Percentiles rank a stretch among this genome's conserved stretches.
phyloP scores from a whole-genome alignment of 257 asterid species.

The Gentiana macrophylla region DNA sequence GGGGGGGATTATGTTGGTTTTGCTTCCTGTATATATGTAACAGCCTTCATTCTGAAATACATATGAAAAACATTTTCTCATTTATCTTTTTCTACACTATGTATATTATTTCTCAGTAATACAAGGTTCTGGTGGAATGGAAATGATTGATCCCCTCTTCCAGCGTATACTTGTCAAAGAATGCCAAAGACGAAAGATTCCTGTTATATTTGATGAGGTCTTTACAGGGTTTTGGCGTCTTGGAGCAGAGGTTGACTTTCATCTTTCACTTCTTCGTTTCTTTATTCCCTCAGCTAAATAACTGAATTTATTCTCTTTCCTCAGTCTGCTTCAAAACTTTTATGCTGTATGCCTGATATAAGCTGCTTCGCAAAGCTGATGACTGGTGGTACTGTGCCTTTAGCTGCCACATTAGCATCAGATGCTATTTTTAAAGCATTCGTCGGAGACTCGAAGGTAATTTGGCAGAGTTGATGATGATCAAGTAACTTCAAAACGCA shows the following conservation, averaged over 20 bases:
- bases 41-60: too few species aligned
- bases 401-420: constrained; percentile 88
- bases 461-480: neutral
- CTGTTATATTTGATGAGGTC: constrained; percentile 92
- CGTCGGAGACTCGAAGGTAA: constrained; percentile 88
- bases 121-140: constrained; percentile 97
- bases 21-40: too few species aligned
- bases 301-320: constrained; percentile 11
- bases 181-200: constrained; percentile 63
- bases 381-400: constrained; percentile 95
- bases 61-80: too few species aligned
- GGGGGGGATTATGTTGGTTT: too few species aligned
- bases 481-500: too few species aligned
- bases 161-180: constrained; percentile 82
- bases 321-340: constrained; percentile 91
- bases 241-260: constrained; percentile 66
- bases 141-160: constrained; percentile 87
- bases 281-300: constrained; percentile 5
- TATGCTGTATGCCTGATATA: constrained; percentile 79
- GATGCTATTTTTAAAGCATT: constrained; percentile 71
- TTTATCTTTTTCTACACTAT: too few species aligned
- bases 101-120: constrained; percentile 40
- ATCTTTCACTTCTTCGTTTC: constrained; percentile 1
- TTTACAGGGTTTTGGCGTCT: constrained; percentile 99
- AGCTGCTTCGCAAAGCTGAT: constrained; percentile 90